Evolutionary conservation across 2,329 filamentous ascomycete genomes (phyloP), one percentile per base, ranked within the genome.

Genomic region (Coniochaeta sp.): DNA sequence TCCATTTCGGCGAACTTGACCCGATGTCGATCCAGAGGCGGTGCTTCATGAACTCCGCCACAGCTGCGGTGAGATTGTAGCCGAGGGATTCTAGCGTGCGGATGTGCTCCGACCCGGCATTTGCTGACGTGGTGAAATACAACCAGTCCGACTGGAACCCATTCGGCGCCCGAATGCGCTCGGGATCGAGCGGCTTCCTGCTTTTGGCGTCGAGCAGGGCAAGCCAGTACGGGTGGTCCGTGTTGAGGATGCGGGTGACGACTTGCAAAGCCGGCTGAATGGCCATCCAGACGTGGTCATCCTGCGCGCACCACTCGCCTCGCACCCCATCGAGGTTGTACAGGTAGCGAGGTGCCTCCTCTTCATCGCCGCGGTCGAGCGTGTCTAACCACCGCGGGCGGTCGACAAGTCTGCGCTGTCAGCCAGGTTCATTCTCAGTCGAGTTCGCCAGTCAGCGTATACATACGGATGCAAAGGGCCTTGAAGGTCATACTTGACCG

Each of bases 241-340:
- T 26, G 9, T 49, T 22, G 10, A 58, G 38, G 4, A 58, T 42
- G 7, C 53, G 51, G 1, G 55, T 50, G 22, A 33, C 53, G 14
- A 56, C 30, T 10, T 56, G 55, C 3, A 58, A 30, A 3, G 51
- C 55, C 16, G 56, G 56, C 16, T 58, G 56, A 1, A 58, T 16
- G 1, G 53, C 56, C 35, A 6, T 32, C 55, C 56, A 56, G 13
- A 58, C 18, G 20, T 38, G 5, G 2, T 56, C 50, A 7, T 56
- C 42, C 18, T 42, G 38, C 10, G 50, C 52, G 12, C 33, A 32
- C 10, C 48, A 55, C 30, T 54, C 49, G 1, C 53, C 53, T 28
- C 27, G 27, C 8, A 40, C 30, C 3, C 56, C 56, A 16, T 28
- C 24, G 16, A 57, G n/a, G 16, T 54, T 55, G 35, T 55, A 57